Evolutionary conservation across 257 asterid genomes (phyloP), one percentile per base, ranked within the genome.

Genomic region (Handroanthus guayacan): DNA sequence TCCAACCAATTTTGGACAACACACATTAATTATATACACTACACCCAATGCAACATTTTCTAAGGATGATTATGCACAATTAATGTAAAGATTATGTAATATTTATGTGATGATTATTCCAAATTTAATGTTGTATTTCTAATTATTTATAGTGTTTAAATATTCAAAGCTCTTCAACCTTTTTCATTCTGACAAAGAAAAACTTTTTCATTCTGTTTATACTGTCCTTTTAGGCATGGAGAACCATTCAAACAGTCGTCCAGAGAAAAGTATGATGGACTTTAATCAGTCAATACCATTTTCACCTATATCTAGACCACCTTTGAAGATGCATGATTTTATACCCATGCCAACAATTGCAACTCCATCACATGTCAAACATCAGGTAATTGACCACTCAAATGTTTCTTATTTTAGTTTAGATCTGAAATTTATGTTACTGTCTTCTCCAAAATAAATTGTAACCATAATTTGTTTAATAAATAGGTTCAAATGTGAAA

Each of bases 321-420:
- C 69, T 54, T 6, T 64, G 13, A 70, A 79, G 47, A 64, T 62
- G 62, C 76, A 67, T 68, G 47, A 69, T 13, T 78, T 78, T 72
- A 58, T 80, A n/a, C 72, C 75, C 9, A 69, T 18, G 37, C 69
- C 17, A 54, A 56, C 18, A 6, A 2, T 17, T 5, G 25, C 20
- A 8, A 10, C 20, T 25, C 72, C 65, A 51, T 55, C 79, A 64
- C 83, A n/a, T n/a, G n/a, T n/a, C n/a, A n/a, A n/a, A n/a, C n/a
- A n/a, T 38, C 43, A 39, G n/a, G 85, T 47, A 79, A 62, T 55
- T n/a, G n/a, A n/a, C n/a, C 48, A 37, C 38, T 73, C 50, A 13
- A 58, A 39, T 38, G 4, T 3, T 36, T 14, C 5, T 72, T 10
- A 3, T 0, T 20, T 4, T 47, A 43, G 10, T 20, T 5, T 56